Conservation (phyloP, 441 rosid species). For the Raphanus hybrid region DNA sequence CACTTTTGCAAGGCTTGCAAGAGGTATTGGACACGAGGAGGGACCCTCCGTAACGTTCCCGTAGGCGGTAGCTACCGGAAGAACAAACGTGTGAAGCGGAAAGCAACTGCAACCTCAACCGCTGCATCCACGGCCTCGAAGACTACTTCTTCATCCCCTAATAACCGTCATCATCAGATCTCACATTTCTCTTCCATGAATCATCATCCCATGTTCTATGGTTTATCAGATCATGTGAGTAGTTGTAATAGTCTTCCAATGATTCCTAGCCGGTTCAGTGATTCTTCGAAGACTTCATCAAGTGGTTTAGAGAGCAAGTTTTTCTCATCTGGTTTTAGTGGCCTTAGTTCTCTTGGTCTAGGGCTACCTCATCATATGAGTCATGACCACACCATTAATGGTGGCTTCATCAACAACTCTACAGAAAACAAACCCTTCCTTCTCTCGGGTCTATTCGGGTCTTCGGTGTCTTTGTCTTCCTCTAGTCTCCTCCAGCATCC, state of each 20-base stretch:
- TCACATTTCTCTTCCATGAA: constrained; percentile 35
- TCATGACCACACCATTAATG: constrained; percentile 29
- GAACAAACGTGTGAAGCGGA: constrained; percentile 42
- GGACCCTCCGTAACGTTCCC: constrained; percentile 47
- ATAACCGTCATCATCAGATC: constrained; percentile 29
- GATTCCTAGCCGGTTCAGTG: constrained; percentile 37
- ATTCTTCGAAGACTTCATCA: constrained; percentile 36
- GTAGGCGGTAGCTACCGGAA: constrained; percentile 47
- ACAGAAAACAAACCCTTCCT: constrained; percentile 35
- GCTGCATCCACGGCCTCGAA: constrained; percentile 19
- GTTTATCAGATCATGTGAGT: constrained; percentile 38
- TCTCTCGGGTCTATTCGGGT: constrained; percentile 40
- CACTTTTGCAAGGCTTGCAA: constrained; percentile 48
- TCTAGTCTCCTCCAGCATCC: constrained; percentile 35
- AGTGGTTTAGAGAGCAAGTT: constrained; percentile 42
- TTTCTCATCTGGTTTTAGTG: constrained; percentile 40
- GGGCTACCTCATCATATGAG: constrained; percentile 37
- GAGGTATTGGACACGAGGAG: constrained; percentile 46
- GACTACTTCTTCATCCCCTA: constrained; percentile 34
- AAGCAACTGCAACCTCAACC: constrained; percentile 24
- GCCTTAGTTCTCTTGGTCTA: constrained; percentile 38
- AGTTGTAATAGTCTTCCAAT: constrained; percentile 30
- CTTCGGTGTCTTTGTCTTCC: constrained; percentile 33
- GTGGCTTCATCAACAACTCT: constrained; percentile 31
- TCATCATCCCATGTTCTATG: constrained; percentile 38